These are phyloP conservation scores for Zygnema circumcarinatum DNA, from an alignment of 139 green algal genomes.

Conservation along the genomic window DNA sequence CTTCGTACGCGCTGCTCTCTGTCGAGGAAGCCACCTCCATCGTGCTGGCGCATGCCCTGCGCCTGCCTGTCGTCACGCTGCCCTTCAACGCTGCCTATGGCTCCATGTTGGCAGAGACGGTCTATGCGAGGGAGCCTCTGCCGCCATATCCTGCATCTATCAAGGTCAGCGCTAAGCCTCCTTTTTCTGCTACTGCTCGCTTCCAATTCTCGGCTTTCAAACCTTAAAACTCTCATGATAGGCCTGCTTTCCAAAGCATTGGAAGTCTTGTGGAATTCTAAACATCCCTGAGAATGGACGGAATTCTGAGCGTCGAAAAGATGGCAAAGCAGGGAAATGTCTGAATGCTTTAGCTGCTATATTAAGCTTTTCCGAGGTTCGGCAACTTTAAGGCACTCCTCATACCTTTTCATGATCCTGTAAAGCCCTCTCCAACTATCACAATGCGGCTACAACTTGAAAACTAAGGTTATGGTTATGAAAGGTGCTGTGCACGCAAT, in stretches of 20 bases:
- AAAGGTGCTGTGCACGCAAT: too few relatives aligned
- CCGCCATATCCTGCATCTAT: slow-evolving; percentile 92
- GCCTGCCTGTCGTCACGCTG: slow-evolving; percentile 66
- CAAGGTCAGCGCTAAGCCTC: slow-evolving; percentile 69
- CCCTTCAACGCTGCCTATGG: slow-evolving; percentile 66
- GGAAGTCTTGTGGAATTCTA: too few relatives aligned
- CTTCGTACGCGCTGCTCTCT: slow-evolving; percentile 80
- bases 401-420: too few relatives aligned
- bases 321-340: too few relatives aligned
- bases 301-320: too few relatives aligned
- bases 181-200: background rate
- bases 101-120: slow-evolving; percentile 74
- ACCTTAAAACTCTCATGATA: background rate
- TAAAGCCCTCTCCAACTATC: too few relatives aligned
- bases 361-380: too few relatives aligned
- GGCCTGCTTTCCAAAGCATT: background rate
- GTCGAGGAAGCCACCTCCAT: slow-evolving; percentile 79
- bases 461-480: too few relatives aligned
- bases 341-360: too few relatives aligned
- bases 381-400: too few relatives aligned
- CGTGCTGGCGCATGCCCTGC: slow-evolving; percentile 70
- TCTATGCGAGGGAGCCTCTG: slow-evolving; percentile 79
- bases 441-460: too few relatives aligned
- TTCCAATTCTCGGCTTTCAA: background rate
- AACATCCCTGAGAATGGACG: too few relatives aligned